Evolutionary conservation across 768 basidiomycete genomes (phyloP).

Genomic region (Ramaria rubella): DNA sequence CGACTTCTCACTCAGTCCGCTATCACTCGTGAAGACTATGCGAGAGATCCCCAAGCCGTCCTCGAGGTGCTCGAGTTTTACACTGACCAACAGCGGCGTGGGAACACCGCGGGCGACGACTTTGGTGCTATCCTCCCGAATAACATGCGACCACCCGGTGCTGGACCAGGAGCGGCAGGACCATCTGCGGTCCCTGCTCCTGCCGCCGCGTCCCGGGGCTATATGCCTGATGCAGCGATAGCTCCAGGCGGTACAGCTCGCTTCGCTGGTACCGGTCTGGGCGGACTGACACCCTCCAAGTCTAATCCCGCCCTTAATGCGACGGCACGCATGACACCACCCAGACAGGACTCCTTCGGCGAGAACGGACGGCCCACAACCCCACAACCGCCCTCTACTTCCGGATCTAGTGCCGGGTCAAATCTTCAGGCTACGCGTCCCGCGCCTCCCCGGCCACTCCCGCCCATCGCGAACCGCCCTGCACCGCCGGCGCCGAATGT

Average conservation of each 20-base stretch:
- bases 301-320: conserved; percentile 6
- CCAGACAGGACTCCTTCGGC: conserved; percentile 42
- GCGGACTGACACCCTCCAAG: conserved; percentile 19
- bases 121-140: conserved; percentile 29
- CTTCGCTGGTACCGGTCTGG: conserved; percentile 91
- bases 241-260: conserved; percentile 55
- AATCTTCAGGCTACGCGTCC: conserved; percentile 52
- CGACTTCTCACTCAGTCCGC: conserved; percentile 95
- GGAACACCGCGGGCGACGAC: conserved; percentile 59
- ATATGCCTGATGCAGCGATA: conserved; percentile 23
- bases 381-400: conserved; percentile 18
- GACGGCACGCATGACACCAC: conserved; percentile 31
- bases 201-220: conserved; percentile 24
- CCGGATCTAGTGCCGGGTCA: conserved; percentile 29
- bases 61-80: conserved; percentile 98
- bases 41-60: conserved; percentile 94
- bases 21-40: conserved; percentile 97
- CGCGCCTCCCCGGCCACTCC: conserved; percentile 60
- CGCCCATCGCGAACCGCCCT: conserved; percentile 45
- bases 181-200: conserved; percentile 25
- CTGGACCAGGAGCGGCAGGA: conserved; percentile 15
- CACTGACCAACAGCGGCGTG: conserved; percentile 92
- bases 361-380: conserved; percentile 36
- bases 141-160: conserved; percentile 13
- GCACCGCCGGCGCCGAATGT: conserved; percentile 47